These are phyloP conservation scores for Proliferodiscus dingleyae DNA, from an alignment of 2,329 filamentous ascomycete species.

Conservation along the genomic window DNA sequence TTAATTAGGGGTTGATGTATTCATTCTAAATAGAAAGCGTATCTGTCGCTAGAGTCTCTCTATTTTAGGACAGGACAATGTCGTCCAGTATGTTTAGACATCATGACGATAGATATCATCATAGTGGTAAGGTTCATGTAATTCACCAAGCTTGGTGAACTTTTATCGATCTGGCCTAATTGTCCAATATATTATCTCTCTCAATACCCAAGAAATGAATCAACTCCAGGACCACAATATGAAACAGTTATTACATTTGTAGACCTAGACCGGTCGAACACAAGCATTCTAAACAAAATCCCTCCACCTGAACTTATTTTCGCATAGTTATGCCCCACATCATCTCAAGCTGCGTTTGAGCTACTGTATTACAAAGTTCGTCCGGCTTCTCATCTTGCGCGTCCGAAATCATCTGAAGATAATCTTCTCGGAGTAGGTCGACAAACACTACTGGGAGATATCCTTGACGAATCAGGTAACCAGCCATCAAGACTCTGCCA, in stretches of 20 bases:
- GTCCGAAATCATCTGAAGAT: slow-evolving; percentile 19
- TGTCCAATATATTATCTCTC: background rate
- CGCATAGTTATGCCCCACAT: slow-evolving; percentile 5
- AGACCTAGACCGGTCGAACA: background rate
- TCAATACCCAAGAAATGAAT: background rate
- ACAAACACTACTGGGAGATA: slow-evolving; percentile 19
- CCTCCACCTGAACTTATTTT: background rate
- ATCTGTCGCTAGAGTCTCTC: too few species aligned
- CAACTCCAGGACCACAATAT: background rate
- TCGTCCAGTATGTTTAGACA: too few species aligned
- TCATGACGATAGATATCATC: too few species aligned
- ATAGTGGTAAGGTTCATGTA: too few species aligned
- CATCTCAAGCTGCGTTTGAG: slow-evolving; percentile 7
- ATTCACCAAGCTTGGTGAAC: too few species aligned
- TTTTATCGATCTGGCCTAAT: too few species aligned
- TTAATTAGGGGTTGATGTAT: too few species aligned
- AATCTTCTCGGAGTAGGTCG: slow-evolving; percentile 15
- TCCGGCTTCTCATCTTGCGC: slow-evolving; percentile 16
- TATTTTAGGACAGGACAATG: too few species aligned
- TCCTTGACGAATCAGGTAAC: slow-evolving; percentile 23
- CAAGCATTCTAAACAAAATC: background rate
- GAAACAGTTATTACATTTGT: background rate
- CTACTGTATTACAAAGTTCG: slow-evolving; percentile 1
- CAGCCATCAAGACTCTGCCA: slow-evolving; percentile 24
- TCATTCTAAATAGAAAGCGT: too few species aligned